These are phyloP conservation scores for Aaosphaeria arxii DNA, from an alignment of 2,329 filamentous ascomycete species.

Conservation along the genomic window DNA sequence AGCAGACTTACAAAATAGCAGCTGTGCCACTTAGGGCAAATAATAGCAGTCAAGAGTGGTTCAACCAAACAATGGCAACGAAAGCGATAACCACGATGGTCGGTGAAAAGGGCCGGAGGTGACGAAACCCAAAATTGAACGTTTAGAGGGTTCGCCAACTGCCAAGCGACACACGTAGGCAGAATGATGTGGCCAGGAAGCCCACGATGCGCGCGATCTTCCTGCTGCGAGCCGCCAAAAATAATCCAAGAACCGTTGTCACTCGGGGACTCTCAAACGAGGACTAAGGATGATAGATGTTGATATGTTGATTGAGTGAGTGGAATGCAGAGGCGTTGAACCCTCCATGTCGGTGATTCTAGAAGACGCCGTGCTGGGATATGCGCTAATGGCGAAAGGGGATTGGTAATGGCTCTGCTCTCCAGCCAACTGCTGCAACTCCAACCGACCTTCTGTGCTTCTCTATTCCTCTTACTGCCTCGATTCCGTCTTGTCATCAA, in stretches of 20 bases:
- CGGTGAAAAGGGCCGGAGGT: slow-evolving; percentile 13
- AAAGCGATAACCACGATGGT: slow-evolving; percentile 7
- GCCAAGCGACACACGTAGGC: slow-evolving; percentile 35
- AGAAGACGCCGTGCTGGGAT: slow-evolving; percentile 24
- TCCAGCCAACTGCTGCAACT: slow-evolving; percentile 5
- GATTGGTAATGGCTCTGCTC: slow-evolving; percentile 32
- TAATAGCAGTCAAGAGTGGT: slow-evolving; percentile 9
- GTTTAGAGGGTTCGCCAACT: slow-evolving; percentile 28
- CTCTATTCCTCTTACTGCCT: slow-evolving; percentile 1
- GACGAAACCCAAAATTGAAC: slow-evolving; percentile 24
- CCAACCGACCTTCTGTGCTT: background rate
- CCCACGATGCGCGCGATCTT: background rate
- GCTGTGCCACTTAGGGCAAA: slow-evolving; percentile 6
- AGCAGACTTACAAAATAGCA: slow-evolving; percentile 21
- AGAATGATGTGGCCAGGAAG: slow-evolving; percentile 29
- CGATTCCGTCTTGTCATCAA: background rate
- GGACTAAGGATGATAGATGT: slow-evolving; percentile 10
- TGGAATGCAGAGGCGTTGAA: slow-evolving; percentile 21
- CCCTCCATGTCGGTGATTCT: slow-evolving; percentile 13
- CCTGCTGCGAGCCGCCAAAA: too few species aligned
- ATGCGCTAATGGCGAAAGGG: slow-evolving; percentile 29
- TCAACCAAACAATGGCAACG: slow-evolving; percentile 7
- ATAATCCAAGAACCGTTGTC: slow-evolving; percentile 3
- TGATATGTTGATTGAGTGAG: slow-evolving; percentile 12
- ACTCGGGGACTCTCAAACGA: background rate